A percentile compares a stretch with the other conserved stretches of the same genome.
Conservation (phyloP, 2,329 filamentous ascomycete genomes). For the Colletotrichum incanum region DNA sequence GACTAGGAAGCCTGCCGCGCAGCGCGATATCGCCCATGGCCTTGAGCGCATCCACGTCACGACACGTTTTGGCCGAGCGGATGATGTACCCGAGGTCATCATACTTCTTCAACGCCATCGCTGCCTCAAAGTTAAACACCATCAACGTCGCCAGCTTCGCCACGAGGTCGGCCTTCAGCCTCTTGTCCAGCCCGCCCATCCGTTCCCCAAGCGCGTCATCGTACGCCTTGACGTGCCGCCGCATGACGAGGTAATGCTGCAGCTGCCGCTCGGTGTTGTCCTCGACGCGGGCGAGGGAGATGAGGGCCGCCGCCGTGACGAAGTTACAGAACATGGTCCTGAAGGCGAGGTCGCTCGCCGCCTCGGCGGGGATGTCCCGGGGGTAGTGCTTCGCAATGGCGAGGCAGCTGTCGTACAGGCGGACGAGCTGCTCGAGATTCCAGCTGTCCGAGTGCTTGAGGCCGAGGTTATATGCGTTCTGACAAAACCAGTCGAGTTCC, state of each 20-base stretch:
- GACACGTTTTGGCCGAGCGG: constrained; percentile 61
- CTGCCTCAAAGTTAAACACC: constrained; percentile 85
- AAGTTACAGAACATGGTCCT: constrained; percentile 81
- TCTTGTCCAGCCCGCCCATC: constrained; percentile 57
- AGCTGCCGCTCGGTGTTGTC: constrained; percentile 66
- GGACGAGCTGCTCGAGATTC: constrained; percentile 67
- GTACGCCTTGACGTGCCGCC: constrained; percentile 74
- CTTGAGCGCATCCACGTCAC: constrained; percentile 66
- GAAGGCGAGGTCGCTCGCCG: constrained; percentile 66
- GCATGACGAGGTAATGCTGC: constrained; percentile 74
- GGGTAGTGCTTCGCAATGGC: constrained; percentile 68
- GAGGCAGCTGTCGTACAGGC: constrained; percentile 70
- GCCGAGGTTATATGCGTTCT: constrained; percentile 85
- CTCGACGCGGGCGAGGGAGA: constrained; percentile 67
- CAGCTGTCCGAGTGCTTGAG: constrained; percentile 73
- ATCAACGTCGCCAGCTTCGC: constrained; percentile 77
- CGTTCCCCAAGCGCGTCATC: constrained; percentile 61
- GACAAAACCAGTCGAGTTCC: constrained; percentile 89
- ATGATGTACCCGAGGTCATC: constrained; percentile 76
- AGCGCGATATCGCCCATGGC: constrained; percentile 78
- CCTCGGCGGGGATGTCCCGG: constrained; percentile 57
- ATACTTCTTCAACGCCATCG: constrained; percentile 77
- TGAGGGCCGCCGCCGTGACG: constrained; percentile 68
- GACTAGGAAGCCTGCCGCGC: constrained; percentile 64
- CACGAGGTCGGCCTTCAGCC: constrained; percentile 66